phyloP scores from a whole-genome alignment of 75 land plant genomes.

The Cupressus sempervirens region DNA sequence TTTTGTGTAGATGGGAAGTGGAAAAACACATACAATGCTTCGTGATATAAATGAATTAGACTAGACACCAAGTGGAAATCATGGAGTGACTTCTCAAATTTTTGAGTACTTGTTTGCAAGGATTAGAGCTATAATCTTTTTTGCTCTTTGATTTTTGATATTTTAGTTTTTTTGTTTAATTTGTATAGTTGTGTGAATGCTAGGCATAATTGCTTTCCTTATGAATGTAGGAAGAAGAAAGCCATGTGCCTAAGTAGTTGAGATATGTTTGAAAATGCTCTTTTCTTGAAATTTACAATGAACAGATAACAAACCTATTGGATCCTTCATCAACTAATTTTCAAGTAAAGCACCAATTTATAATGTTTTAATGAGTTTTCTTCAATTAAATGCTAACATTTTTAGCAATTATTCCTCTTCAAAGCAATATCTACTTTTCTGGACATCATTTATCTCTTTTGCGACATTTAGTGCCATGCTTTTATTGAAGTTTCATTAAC shows the following conservation, averaged over 20 bases:
- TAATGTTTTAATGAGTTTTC: slow-evolving; percentile 8
- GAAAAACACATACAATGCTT: no score
- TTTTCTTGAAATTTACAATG: no score
- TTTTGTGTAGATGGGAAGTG: no score
- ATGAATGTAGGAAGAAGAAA: slow-evolving; percentile 75
- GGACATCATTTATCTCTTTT: not conserved
- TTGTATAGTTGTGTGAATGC: not conserved
- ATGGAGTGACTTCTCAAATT: no score
- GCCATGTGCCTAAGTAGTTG: slow-evolving; percentile 74
- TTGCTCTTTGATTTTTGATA: slow-evolving; percentile 7
- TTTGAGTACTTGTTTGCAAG: slow-evolving; percentile 94
- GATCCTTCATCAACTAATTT: slow-evolving; percentile 88
- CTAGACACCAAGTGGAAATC: no score
- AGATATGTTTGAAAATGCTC: no score
- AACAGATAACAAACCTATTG: slow-evolving; percentile 89
- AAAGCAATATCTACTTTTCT: no score
- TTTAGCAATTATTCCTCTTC: not conserved
- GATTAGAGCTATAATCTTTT: slow-evolving; percentile 55
- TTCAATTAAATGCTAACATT: not conserved
- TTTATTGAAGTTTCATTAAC: not conserved
- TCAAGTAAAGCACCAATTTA: slow-evolving; percentile 33
- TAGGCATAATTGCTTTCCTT: not conserved
- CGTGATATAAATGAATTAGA: no score
- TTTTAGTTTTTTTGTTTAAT: not conserved
- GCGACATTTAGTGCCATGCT: not conserved